These are phyloP conservation scores for Penicillium sp. DNA, from an alignment of 2,329 filamentous ascomycete species.

Conservation along the genomic window DNA sequence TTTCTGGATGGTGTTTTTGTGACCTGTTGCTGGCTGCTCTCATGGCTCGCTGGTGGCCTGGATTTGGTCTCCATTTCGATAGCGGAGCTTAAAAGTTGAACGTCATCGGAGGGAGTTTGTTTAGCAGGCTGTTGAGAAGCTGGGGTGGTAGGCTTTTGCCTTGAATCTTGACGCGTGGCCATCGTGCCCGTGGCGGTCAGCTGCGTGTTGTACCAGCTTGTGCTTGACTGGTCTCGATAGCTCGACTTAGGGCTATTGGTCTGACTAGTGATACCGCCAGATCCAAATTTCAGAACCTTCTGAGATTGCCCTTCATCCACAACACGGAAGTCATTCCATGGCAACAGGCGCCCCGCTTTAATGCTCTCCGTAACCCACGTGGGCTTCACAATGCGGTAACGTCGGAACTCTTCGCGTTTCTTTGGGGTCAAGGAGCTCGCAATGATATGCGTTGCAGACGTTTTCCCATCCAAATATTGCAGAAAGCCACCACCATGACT, in stretches of 20 bases:
- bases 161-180: slow-evolving; percentile 3
- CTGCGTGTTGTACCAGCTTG: slow-evolving; percentile 78
- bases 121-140: slow-evolving; percentile 38
- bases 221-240: slow-evolving; percentile 77
- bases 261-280: slow-evolving; percentile 66
- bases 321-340: slow-evolving; percentile 82
- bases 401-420: slow-evolving; percentile 82
- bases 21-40: slow-evolving; percentile 73
- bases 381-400: slow-evolving; percentile 89
- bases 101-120: slow-evolving; percentile 9
- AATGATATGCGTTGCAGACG: slow-evolving; percentile 92
- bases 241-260: slow-evolving; percentile 58
- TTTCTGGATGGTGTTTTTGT: slow-evolving; percentile 41
- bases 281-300: slow-evolving; percentile 65
- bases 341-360: slow-evolving; percentile 71
- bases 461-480: slow-evolving; percentile 93
- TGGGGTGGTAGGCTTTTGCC: not conserved
- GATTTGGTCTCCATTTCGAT: slow-evolving; percentile 13
- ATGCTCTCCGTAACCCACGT: slow-evolving; percentile 93
- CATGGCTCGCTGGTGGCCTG: not conserved
- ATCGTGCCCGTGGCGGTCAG: slow-evolving; percentile 48
- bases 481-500: slow-evolving; percentile 91
- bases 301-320: slow-evolving; percentile 81
- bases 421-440: slow-evolving; percentile 87
- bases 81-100: slow-evolving; percentile 2